These are phyloP conservation scores for Kwoniella dejecticola DNA, from an alignment of 768 basidiomycete species.

Conservation along the genomic window DNA sequence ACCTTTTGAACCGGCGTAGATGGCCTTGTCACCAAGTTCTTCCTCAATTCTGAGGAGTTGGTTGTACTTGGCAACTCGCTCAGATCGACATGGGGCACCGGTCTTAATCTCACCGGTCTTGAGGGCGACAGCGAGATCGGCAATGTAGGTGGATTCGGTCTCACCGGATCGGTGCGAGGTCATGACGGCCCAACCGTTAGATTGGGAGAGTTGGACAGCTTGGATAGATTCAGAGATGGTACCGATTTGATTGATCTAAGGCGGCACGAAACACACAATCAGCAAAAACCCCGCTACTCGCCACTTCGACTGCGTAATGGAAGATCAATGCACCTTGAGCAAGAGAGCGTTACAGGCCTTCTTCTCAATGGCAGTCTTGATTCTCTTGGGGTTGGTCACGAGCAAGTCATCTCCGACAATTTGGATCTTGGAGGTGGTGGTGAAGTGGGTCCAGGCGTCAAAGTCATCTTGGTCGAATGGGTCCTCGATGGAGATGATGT, in stretches of 20 bases:
- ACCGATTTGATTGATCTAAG: constrained; percentile 93
- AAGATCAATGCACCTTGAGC: constrained; percentile 65
- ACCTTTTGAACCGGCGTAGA: constrained; percentile 76
- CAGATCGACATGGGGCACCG: constrained; percentile 91
- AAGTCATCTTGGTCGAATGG: constrained; percentile 99
- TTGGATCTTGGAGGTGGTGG: constrained; percentile 57
- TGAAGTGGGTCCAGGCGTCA: constrained; percentile 96
- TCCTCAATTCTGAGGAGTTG: constrained; percentile 60
- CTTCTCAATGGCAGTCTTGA: constrained; percentile 99
- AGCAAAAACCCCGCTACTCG: too few species aligned
- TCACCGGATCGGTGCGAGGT: constrained; percentile 98
- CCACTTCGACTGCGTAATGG: too few species aligned
- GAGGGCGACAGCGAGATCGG: constrained; percentile 91
- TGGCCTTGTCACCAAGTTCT: constrained; percentile 70
- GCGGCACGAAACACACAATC: too few species aligned
- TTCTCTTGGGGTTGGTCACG: constrained; percentile 93
- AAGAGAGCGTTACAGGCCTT: constrained; percentile 99
- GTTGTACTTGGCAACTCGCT: constrained; percentile 69
- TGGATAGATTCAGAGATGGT: constrained; percentile 89
- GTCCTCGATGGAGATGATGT: constrained; percentile 70
- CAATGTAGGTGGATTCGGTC: constrained; percentile 96
- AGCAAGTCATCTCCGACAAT: constrained; percentile 79
- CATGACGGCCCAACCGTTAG: constrained; percentile 99
- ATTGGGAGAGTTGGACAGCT: constrained; percentile 84
- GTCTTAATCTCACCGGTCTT: constrained; percentile 87